Conservation (phyloP, 2,329 filamentous ascomycete species). For the Alternaria triticimaculans region DNA sequence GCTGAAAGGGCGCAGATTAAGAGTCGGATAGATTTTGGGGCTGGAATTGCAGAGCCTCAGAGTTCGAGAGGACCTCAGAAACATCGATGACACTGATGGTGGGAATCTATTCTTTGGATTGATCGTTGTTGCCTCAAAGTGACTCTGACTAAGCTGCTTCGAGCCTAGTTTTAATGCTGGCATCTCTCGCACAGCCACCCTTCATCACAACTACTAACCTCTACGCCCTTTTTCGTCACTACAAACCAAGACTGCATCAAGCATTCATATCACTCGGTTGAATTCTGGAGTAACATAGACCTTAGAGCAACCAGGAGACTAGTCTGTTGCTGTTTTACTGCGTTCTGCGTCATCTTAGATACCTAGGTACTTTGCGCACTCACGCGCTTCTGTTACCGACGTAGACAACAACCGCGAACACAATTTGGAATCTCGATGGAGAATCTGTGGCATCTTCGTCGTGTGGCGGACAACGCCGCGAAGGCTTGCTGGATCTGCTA, state of each 20-base stretch:
- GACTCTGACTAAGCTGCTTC: constrained; percentile 7
- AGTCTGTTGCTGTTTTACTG: neutral
- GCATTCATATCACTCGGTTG: neutral
- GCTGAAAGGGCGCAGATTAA: neutral
- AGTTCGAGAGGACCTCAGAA: constrained; percentile 1
- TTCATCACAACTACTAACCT: neutral
- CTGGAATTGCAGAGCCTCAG: neutral
- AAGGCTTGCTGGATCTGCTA: constrained; percentile 92
- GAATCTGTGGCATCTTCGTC: constrained; percentile 85
- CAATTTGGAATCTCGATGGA: constrained; percentile 53
- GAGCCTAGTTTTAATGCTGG: constrained; percentile 12
- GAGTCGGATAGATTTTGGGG: neutral
- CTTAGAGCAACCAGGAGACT: neutral
- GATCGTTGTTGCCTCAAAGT: constrained; percentile 7
- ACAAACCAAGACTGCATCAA: neutral
- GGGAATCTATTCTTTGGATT: neutral
- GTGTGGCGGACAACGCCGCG: constrained; percentile 81
- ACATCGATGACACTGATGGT: constrained; percentile 18
- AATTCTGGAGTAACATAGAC: neutral
- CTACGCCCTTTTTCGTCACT: neutral
- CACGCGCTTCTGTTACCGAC: neutral
- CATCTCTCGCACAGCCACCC: constrained; percentile 4
- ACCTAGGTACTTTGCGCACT: neutral
- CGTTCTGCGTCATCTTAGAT: neutral
- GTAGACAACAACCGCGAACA: neutral